These are phyloP conservation scores for Teratosphaeria epicoccoides DNA, from an alignment of 2,329 filamentous ascomycete genomes.

Conservation along the genomic window DNA sequence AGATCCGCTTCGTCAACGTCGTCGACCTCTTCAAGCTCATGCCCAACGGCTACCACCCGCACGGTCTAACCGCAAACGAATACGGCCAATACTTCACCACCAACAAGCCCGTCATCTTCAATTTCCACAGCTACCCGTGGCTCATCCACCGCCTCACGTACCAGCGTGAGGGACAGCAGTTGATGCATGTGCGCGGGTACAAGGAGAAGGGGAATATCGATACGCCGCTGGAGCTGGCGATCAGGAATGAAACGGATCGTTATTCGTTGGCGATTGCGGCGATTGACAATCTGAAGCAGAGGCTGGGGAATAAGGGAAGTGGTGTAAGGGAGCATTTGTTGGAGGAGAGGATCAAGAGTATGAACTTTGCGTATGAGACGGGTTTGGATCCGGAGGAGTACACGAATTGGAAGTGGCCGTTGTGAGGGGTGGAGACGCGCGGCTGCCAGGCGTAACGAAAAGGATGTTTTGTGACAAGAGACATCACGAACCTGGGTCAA, in stretches of 20 bases:
- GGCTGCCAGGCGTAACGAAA: too few relatives aligned
- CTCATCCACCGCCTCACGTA: conserved; percentile 67
- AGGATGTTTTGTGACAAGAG: too few relatives aligned
- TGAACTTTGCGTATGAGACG: conserved; percentile 55
- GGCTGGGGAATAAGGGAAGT: conserved; percentile 53
- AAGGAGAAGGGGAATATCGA: conserved; percentile 78
- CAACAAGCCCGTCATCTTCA: conserved; percentile 65
- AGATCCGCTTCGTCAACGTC: conserved; percentile 69
- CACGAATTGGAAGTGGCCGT: conserved; percentile 56
- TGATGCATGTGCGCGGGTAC: conserved; percentile 68
- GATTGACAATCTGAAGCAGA: conserved; percentile 54
- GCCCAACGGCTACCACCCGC: conserved; percentile 57
- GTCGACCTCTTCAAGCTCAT: conserved; percentile 75
- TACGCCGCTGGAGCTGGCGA: conserved; percentile 66
- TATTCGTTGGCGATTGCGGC: conserved; percentile 69
- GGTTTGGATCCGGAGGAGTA: conserved; percentile 59
- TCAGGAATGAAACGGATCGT: conserved; percentile 66
- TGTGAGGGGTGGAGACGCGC: conserved; percentile 2
- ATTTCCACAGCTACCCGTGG: conserved; percentile 78
- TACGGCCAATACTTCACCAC: conserved; percentile 62
- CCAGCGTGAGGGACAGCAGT: conserved; percentile 56
- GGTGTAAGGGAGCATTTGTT: conserved; percentile 53
- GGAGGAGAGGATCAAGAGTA: conserved; percentile 53
- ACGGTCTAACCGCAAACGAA: conserved; percentile 57
- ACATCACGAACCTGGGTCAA: too few relatives aligned